Evolutionary conservation across 306 rosid genomes (phyloP), one percentile per base, ranked within the genome.

Genomic region (Prunus fruticosa): DNA sequence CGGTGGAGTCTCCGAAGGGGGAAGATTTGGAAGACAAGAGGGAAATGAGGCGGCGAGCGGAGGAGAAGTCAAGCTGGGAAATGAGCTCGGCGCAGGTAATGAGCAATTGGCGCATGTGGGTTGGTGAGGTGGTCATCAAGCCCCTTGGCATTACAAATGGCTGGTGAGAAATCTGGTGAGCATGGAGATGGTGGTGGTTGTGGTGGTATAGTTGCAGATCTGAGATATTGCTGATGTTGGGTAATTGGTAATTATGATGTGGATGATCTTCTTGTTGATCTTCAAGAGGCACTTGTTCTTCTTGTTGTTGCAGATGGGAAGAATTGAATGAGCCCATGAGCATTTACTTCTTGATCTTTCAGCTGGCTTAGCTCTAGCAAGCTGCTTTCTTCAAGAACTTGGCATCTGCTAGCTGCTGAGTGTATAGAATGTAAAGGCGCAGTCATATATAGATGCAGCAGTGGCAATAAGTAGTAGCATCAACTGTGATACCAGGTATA

Each of bases 71-170:
- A 25, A 82, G 77, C 46, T 65, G 84, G 62, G 87, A 80, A 11
- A 84, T 82, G 64, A 87, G 84, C 50, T 84, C 80, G 14, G 85
- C 88, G 27, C 84, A 84, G 73, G 78, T 81, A 46, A 80, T 79
- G 57, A 87, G 84, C 43, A 87, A 65, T 19, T 79, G 90, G 22
- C 86, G 88, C 67, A 79, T 64, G 57, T 72, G 84, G 57, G 73
- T 60, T 10, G 79, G 78, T 18, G 52, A 32, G 10, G 49, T 2
- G 34, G 61, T 11, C 41, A 28, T 66, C n/a, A 65, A 46, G 34
- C 12, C 51, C 46, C 56, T n/a, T 12, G 80, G 58, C 28, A 72
- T 25, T 63, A 77, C 18, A 64, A 78, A 77, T 58, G 60, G 72
- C 43, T 50, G 60, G 46, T 30, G 58, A 4, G 74, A 13, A 47